Percentiles rank a stretch among this genome's conserved stretches.
These are phyloP conservation scores for Allium fistulosum DNA, from an alignment of 106 monocot genomes.

Conservation along the genomic window DNA sequence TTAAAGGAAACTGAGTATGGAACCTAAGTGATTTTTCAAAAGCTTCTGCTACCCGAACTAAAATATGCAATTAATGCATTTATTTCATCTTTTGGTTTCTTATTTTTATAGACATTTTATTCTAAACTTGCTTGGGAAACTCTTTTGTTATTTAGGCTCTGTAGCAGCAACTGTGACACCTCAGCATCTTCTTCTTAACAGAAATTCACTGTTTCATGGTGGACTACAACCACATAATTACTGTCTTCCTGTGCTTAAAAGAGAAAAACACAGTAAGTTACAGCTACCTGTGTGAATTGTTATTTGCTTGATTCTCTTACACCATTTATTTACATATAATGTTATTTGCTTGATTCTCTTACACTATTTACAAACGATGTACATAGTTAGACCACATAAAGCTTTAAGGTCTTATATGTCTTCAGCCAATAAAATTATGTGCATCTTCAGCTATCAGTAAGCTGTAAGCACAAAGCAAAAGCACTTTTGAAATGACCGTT, in stretches of 20 bases:
- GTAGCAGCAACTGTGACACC: constrained; percentile 95
- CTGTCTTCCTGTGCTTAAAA: constrained; percentile 91
- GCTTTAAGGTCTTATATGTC: not conserved
- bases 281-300: constrained; percentile 3
- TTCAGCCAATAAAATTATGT: no score
- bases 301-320: not conserved
- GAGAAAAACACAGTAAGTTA: constrained; percentile 85
- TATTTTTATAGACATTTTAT: not conserved
- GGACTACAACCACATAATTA: constrained; percentile 93
- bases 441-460: no score
- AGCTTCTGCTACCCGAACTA: not conserved
- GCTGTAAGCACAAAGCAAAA: no score
- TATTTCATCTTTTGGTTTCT: not conserved
- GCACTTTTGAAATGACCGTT: no score
- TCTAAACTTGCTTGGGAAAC: not conserved
- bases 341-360: not conserved
- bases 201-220: constrained; percentile 92
- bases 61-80: not conserved
- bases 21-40: not conserved
- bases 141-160: constrained; percentile 28
- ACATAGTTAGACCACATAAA: not conserved
- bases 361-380: not conserved
- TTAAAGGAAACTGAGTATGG: no score
- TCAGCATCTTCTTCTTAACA: constrained; percentile 90
- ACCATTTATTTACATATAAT: constrained; percentile 1